Evolutionary conservation across 1,284 basidiomycete species (phyloP), one percentile per base, ranked within the genome.

Genomic region (Malassezia caprae): DNA sequence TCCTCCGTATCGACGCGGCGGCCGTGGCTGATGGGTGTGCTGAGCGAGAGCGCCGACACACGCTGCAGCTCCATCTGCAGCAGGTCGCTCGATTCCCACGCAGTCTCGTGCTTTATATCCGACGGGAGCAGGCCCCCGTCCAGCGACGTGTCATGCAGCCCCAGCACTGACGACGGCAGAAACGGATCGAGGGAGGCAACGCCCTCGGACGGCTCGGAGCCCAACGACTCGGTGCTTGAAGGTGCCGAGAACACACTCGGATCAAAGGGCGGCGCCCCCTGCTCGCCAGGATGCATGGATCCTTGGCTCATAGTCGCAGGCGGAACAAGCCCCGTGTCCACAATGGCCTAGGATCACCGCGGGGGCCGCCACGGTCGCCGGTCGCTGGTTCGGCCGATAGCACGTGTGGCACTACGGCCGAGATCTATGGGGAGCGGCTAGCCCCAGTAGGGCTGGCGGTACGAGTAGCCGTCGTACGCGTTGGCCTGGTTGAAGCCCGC

Each of bases 391-490:
- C 37, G 37, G 37, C 37, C 37, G 37, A 39, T 12, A 39, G 17
- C 37, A 39, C 37, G 37, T 39, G 37, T 19, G 37, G 17, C 8
- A 19, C 37, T 39, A 39, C 37, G 37, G 37, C 37, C 37, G 37
- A 39, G 37, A 2, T 12, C 32, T 34, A 34, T n/a, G 32, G 32
- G 11, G 32, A 13, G 32, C 13, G 32, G 19, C 10, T 43, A 57
- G 21, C 67, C 70, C 68, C 70, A 71, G 64, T 71, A 73, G 55
- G 66, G 60, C 53, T 59, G 65, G 48, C 64, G 66, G 54, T 72
- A 72, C 30, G 63, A 60, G 49, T 68, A 68, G 55, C 60, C 64
- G 48, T 58, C 63, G 59, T 71, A 71, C 35, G 56, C 49, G 50
- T 48, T 65, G 45, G 60, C 64, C 58, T 68, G 67, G 56, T 68